These are phyloP conservation scores for Fragaria vesca DNA, from an alignment of 306 rosid species.

Conservation along the genomic window DNA sequence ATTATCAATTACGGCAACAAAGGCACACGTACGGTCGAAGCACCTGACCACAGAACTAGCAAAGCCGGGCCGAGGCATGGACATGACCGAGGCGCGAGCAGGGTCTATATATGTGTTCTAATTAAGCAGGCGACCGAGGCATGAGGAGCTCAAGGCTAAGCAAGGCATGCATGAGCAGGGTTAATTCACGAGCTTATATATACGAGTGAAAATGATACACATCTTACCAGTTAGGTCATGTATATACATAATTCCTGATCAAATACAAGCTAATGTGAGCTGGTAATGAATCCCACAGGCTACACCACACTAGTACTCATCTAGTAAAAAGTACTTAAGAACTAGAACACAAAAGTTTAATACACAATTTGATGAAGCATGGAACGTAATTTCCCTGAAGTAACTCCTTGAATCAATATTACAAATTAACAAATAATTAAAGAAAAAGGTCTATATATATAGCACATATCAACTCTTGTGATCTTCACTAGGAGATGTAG, in stretches of 20 bases:
- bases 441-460: background rate
- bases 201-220: background rate
- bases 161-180: too few species aligned
- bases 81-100: too few species aligned
- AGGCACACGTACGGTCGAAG: too few species aligned
- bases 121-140: too few species aligned
- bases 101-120: too few species aligned
- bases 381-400: background rate
- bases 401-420: background rate
- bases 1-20: too few species aligned
- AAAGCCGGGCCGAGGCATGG: too few species aligned
- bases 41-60: too few species aligned
- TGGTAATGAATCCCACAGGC: background rate
- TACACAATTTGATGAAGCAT: background rate
- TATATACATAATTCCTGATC: background rate
- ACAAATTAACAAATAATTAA: constrained; percentile 3
- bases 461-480: constrained; percentile 21
- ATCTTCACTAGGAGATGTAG: constrained; percentile 58
- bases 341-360: background rate
- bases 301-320: background rate
- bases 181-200: too few species aligned
- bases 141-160: too few species aligned
- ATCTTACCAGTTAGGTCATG: background rate
- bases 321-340: background rate
- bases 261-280: background rate